Percentiles rank a stretch among this genome's conserved stretches.
These are phyloP conservation scores for Glycine tomentella DNA, from an alignment of 306 rosid genomes.

Conservation along the genomic window DNA sequence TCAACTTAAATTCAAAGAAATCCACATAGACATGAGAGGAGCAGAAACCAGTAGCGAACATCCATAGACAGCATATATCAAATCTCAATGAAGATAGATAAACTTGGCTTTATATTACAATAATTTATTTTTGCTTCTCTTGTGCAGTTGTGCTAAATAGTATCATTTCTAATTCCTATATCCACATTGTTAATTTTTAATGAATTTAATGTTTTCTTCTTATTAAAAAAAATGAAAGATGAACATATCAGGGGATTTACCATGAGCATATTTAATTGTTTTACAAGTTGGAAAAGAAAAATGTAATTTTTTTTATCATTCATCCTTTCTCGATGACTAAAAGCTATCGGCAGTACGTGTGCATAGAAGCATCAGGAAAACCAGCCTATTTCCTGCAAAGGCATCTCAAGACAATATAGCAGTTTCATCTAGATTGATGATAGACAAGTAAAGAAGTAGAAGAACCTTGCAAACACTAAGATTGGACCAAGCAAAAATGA, in stretches of 20 bases:
- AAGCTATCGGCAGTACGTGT: conserved; percentile 27
- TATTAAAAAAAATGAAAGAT: conserved; percentile 22
- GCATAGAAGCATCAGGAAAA: conserved; percentile 22
- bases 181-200: background rate
- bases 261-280: conserved; percentile 30
- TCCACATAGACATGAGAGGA: background rate
- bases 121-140: conserved; percentile 10
- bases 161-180: background rate
- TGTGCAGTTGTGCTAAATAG: conserved; percentile 3
- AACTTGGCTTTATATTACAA: conserved; percentile 5
- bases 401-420: conserved; percentile 13
- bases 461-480: conserved; percentile 85
- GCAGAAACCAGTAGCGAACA: conserved; percentile 19
- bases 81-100: conserved; percentile 31
- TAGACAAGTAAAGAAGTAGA: conserved; percentile 34
- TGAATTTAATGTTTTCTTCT: conserved; percentile 25
- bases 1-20: conserved; percentile 20
- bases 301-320: background rate
- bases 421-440: conserved; percentile 31
- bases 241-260: conserved; percentile 18
- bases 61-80: conserved; percentile 17
- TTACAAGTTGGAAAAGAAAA: conserved; percentile 4
- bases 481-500: conserved; percentile 89
- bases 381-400: conserved; percentile 37
- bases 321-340: conserved; percentile 3